These are phyloP conservation scores for Xylaria sp. DNA, from an alignment of 2,329 filamentous ascomycete genomes.

Conservation along the genomic window DNA sequence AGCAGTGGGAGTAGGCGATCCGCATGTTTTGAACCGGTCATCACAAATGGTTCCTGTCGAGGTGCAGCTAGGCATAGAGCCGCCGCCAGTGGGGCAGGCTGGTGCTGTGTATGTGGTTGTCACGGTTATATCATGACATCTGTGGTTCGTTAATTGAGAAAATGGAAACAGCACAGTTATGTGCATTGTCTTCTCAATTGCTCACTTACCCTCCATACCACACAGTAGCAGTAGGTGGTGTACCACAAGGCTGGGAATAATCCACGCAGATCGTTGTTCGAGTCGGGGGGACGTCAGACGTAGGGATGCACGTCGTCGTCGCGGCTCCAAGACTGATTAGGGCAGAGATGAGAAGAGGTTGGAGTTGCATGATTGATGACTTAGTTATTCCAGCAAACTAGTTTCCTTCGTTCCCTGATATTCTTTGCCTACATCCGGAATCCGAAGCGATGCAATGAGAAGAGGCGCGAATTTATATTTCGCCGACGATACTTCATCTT, in stretches of 20 bases:
- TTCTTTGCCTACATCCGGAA: not conserved
- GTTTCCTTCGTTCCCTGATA: not conserved
- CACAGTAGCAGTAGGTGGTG: conserved; percentile 41
- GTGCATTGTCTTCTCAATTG: not conserved
- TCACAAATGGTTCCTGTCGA: conserved; percentile 43
- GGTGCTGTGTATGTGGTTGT: conserved; percentile 30
- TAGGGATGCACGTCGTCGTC: conserved; percentile 5
- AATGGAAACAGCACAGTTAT: not conserved
- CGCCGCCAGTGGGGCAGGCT: conserved; percentile 30
- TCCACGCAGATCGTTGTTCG: conserved; percentile 43
- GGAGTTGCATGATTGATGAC: conserved; percentile 30
- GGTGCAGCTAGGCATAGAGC: conserved; percentile 34
- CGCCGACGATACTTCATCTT: conserved; percentile 15
- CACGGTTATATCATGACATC: conserved; percentile 35
- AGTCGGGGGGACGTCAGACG: conserved; percentile 12
- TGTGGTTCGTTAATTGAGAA: conserved; percentile 9
- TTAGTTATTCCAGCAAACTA: not conserved
- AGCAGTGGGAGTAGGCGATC: conserved; percentile 42
- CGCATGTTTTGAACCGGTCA: conserved; percentile 43
- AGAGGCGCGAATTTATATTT: conserved; percentile 23
- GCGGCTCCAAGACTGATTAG: conserved; percentile 31
- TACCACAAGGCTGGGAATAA: conserved; percentile 41
- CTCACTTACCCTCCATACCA: conserved; percentile 37
- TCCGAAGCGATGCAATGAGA: conserved; percentile 1
- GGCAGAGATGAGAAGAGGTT: conserved; percentile 24